These are phyloP conservation scores for Cinnamomum micranthum DNA, from an alignment of 164 flowering plant genomes.

Conservation along the genomic window DNA sequence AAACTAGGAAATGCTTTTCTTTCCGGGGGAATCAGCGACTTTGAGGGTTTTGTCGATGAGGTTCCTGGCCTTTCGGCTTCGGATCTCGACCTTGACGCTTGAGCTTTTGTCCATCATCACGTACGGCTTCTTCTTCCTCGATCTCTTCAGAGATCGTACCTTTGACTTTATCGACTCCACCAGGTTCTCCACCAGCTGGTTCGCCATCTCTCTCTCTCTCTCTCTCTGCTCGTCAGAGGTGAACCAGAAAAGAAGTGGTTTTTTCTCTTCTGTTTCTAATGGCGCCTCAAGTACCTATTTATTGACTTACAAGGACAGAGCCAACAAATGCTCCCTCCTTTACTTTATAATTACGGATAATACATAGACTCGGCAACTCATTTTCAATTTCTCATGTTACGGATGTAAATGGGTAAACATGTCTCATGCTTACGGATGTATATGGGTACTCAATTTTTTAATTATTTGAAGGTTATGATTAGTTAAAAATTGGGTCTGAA, in stretches of 20 bases:
- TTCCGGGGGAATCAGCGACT: conserved; percentile 70
- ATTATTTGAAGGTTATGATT: too few relatives aligned
- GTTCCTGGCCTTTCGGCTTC: conserved; percentile 64
- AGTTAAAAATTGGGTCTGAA: too few relatives aligned
- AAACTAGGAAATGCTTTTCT: conserved; percentile 30
- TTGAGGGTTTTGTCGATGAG: conserved; percentile 74
- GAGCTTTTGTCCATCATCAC: conserved; percentile 87
- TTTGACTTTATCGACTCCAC: conserved; percentile 79
- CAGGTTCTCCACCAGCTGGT: conserved; percentile 54
- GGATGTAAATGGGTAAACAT: too few relatives aligned
- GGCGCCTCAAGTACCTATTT: too few relatives aligned
- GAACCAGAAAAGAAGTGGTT: background rate
- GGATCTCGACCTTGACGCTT: conserved; percentile 80
- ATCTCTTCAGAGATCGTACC: conserved; percentile 60
- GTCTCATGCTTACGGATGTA: too few relatives aligned
- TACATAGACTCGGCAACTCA: too few relatives aligned
- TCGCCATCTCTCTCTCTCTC: conserved; percentile 35
- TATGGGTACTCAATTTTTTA: too few relatives aligned
- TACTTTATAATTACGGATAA: too few relatives aligned
- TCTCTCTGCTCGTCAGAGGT: background rate
- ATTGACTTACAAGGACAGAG: too few relatives aligned
- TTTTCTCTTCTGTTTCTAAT: too few relatives aligned
- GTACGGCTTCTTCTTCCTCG: conserved; percentile 54
- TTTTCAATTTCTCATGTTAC: too few relatives aligned
- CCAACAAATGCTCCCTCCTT: too few relatives aligned